A percentile compares a stretch with the other conserved stretches of the same genome.
phyloP scores from a whole-genome alignment of 2,329 filamentous ascomycete species.

The Aspergillus tanneri region DNA sequence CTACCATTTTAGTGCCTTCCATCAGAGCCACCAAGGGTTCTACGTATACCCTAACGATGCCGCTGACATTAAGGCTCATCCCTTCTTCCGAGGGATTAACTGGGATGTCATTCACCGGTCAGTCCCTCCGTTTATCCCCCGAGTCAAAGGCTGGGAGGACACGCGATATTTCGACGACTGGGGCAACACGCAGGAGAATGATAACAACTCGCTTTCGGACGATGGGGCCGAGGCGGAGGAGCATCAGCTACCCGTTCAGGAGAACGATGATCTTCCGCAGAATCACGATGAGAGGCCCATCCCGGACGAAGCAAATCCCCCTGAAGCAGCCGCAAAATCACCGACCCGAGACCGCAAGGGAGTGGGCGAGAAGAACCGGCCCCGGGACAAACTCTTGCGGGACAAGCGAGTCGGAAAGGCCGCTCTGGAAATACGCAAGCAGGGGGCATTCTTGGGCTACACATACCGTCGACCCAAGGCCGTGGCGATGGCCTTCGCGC shows the following conservation, averaged over 20 bases:
- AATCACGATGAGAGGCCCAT: slow-evolving; percentile 22
- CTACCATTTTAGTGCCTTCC: slow-evolving; percentile 31
- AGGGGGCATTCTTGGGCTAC: slow-evolving; percentile 84
- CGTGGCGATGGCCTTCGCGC: slow-evolving; percentile 34
- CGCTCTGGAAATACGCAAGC: slow-evolving; percentile 78
- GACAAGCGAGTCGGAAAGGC: slow-evolving; percentile 65
- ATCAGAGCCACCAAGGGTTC: slow-evolving; percentile 49
- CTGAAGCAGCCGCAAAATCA: slow-evolving; percentile 41
- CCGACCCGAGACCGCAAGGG: slow-evolving; percentile 34
- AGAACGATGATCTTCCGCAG: background rate
- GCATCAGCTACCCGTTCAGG: background rate
- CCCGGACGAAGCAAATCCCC: slow-evolving; percentile 30
- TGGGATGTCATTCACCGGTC: slow-evolving; percentile 74
- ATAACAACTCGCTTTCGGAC: slow-evolving; percentile 16
- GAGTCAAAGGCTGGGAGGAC: slow-evolving; percentile 66
- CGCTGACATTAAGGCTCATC: slow-evolving; percentile 83
- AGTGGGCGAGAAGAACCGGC: slow-evolving; percentile 69
- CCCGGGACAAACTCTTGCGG: slow-evolving; percentile 80
- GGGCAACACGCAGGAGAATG: slow-evolving; percentile 52
- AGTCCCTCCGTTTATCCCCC: slow-evolving; percentile 75
- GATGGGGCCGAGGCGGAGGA: slow-evolving; percentile 10
- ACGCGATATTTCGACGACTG: slow-evolving; percentile 87
- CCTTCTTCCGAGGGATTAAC: slow-evolving; percentile 75
- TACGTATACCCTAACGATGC: slow-evolving; percentile 83
- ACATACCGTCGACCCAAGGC: slow-evolving; percentile 63